These are phyloP conservation scores for Saccharomycopsis fibuligera DNA, from an alignment of 805 yeast species.

Conservation along the genomic window DNA sequence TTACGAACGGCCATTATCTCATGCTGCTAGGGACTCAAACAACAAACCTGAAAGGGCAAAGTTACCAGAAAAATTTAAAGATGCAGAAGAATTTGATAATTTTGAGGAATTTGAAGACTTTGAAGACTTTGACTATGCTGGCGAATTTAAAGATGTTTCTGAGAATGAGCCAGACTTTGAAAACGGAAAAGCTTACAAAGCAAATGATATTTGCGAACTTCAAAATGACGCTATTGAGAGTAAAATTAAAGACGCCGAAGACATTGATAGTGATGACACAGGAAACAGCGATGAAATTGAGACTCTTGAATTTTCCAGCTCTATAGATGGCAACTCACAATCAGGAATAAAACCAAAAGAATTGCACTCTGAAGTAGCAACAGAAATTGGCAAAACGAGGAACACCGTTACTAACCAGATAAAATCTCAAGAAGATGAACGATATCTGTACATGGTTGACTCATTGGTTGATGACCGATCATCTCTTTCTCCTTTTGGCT, in stretches of 20 bases:
- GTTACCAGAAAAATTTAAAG: neutral
- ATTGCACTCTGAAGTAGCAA: too few species aligned
- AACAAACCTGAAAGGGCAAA: neutral
- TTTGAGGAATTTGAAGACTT: neutral
- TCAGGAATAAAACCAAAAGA: too few species aligned
- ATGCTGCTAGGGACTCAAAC: neutral
- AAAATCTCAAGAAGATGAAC: slow-evolving; percentile 6
- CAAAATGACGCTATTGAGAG: too few species aligned
- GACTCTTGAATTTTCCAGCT: neutral
- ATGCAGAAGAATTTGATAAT: neutral
- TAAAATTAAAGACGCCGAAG: too few species aligned
- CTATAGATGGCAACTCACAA: neutral
- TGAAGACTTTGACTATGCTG: too few species aligned
- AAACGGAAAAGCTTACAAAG: too few species aligned
- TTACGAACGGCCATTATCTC: too few species aligned
- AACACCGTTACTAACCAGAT: neutral
- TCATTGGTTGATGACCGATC: slow-evolving; percentile 26
- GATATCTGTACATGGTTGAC: slow-evolving; percentile 28
- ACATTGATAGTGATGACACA: too few species aligned
- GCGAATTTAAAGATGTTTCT: too few species aligned
- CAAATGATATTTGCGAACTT: too few species aligned
- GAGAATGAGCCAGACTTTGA: too few species aligned
- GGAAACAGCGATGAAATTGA: neutral
- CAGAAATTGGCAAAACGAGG: too few species aligned
- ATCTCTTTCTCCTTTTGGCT: neutral